A percentile compares a stretch with the other conserved stretches of the same genome.
phyloP scores from a whole-genome alignment of 1,284 basidiomycete species.

The Calocybe gambosa region DNA sequence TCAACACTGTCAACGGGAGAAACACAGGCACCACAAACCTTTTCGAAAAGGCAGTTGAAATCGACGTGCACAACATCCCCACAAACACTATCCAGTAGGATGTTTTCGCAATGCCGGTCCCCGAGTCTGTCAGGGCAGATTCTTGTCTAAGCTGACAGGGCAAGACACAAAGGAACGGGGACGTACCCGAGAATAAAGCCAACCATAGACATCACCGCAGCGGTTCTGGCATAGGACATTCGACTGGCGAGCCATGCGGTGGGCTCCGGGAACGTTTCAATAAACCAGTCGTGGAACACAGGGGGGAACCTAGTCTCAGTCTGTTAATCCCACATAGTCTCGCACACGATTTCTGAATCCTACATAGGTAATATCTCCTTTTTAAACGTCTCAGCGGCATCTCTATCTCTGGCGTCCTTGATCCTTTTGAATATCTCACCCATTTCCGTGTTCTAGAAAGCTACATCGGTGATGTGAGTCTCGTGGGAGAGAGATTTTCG shows the following conservation, averaged over 20 bases:
- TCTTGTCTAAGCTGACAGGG: slow-evolving; percentile 2
- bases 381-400: slow-evolving; percentile 57
- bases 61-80: slow-evolving; percentile 97
- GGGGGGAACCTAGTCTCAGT: slow-evolving; percentile 64
- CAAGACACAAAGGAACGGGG: neutral
- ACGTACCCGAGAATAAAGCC: slow-evolving; percentile 92
- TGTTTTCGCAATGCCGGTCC: slow-evolving; percentile 97
- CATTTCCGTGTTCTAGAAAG: slow-evolving; percentile 41
- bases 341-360: slow-evolving; percentile 18
- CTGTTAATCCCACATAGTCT: slow-evolving; percentile 32
- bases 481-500: neutral
- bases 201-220: slow-evolving; percentile 99
- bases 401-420: slow-evolving; percentile 43
- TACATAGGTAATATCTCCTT: slow-evolving; percentile 57
- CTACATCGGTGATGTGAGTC: neutral
- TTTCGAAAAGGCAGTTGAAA: slow-evolving; percentile 98
- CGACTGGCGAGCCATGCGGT: slow-evolving; percentile 91
- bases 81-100: slow-evolving; percentile 83
- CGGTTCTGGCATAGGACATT: slow-evolving; percentile 81
- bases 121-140: slow-evolving; percentile 63
- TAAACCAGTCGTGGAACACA: slow-evolving; percentile 97
- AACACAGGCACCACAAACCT: slow-evolving; percentile 38
- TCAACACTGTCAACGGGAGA: neutral
- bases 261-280: slow-evolving; percentile 95
- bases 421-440: slow-evolving; percentile 49